phyloP scores from a whole-genome alignment of 108 stramenopile genomes.

The Heterococcus sp. region DNA sequence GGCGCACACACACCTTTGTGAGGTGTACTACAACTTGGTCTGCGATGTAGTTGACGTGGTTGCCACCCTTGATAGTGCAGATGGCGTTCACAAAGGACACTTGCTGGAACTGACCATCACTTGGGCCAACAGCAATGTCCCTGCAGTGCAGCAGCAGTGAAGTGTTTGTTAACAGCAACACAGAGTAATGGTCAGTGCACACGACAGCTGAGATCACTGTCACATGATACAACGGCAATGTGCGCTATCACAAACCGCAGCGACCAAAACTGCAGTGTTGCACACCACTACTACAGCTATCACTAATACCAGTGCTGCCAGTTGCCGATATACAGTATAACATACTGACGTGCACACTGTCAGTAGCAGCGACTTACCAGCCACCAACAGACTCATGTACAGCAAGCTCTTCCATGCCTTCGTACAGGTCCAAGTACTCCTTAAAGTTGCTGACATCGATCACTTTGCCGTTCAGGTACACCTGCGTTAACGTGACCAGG shows the following conservation, averaged over 20 bases:
- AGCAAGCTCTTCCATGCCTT: conserved; percentile 71
- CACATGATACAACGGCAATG: too few species aligned
- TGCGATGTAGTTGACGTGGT: conserved; percentile 82
- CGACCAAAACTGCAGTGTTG: neutral
- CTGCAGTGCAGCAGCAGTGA: neutral
- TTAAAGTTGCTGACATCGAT: conserved; percentile 69
- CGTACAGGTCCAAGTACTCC: conserved; percentile 83
- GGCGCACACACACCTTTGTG: neutral
- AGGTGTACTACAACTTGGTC: conserved; percentile 69
- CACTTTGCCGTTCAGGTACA: conserved; percentile 81
- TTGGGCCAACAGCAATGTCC: conserved; percentile 59
- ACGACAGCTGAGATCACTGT: neutral
- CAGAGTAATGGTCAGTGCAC: neutral
- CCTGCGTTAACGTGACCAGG: too few species aligned
- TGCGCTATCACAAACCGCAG: too few species aligned
- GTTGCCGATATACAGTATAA: conserved; percentile 76
- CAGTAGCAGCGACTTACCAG: conserved; percentile 25
- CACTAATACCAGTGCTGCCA: conserved; percentile 23
- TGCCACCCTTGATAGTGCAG: conserved; percentile 90
- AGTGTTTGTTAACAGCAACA: neutral
- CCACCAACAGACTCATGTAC: conserved; percentile 79
- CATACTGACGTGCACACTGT: conserved; percentile 28
- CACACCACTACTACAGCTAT: neutral
- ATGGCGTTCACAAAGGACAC: conserved; percentile 97
- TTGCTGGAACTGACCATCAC: conserved; percentile 83